A percentile compares a stretch with the other conserved stretches of the same genome.
These are phyloP conservation scores for Populus alba DNA, from an alignment of 345 rosid species.

Conservation along the genomic window DNA sequence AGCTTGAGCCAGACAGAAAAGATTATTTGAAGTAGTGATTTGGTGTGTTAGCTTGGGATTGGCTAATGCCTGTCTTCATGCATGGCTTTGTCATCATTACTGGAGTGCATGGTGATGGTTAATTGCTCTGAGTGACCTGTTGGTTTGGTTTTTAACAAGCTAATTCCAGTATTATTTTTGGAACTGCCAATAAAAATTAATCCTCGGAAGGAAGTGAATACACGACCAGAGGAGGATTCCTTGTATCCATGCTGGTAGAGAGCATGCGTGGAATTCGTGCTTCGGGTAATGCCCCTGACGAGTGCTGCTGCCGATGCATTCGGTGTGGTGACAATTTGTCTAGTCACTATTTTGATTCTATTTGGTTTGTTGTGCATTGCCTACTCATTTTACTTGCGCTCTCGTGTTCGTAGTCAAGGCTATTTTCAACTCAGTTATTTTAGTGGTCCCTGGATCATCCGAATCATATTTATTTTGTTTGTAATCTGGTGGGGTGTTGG, in stretches of 20 bases:
- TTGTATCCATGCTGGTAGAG: conserved; percentile 99
- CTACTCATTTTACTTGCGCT: conserved; percentile 74
- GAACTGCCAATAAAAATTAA: conserved; percentile 26
- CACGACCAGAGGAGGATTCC: conserved; percentile 41
- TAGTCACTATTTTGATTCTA: conserved; percentile 67
- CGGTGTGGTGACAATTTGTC: conserved; percentile 93
- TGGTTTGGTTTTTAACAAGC: conserved; percentile 8
- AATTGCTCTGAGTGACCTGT: conserved; percentile 11
- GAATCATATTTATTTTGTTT: conserved; percentile 48
- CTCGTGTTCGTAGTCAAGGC: conserved; percentile 57
- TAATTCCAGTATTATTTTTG: conserved; percentile 7
- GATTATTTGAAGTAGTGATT: neutral
- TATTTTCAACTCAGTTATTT: conserved; percentile 69
- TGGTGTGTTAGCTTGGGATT: neutral
- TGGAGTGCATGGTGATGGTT: neutral
- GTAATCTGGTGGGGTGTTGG: conserved; percentile 87
- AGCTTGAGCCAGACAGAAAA: neutral
- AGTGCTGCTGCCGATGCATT: conserved; percentile 90
- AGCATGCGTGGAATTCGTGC: conserved; percentile 97
- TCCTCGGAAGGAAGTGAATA: conserved; percentile 34
- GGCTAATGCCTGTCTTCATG: neutral
- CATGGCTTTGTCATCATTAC: neutral
- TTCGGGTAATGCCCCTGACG: conserved; percentile 99
- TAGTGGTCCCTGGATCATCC: conserved; percentile 86
- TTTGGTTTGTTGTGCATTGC: conserved; percentile 77